Evolutionary conservation across 164 flowering plant species (phyloP).

Genomic region (Aristolochia contorta): DNA sequence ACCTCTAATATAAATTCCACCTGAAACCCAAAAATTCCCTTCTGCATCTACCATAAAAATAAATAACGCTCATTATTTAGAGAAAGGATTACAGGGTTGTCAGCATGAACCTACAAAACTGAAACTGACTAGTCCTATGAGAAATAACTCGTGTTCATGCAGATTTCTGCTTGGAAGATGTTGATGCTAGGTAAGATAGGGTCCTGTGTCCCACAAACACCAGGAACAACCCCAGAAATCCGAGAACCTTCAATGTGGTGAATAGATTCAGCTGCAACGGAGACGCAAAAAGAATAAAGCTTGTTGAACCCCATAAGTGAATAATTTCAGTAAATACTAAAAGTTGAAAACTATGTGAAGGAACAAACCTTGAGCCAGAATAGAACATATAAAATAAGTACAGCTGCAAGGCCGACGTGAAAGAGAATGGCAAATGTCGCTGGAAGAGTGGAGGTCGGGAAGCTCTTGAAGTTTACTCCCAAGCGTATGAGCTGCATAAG

Average conservation of each 20-base stretch:
- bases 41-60: too few species aligned
- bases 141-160: slow-evolving; percentile 24
- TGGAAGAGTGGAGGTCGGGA: slow-evolving; percentile 61
- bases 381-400: slow-evolving; percentile 59
- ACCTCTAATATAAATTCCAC: too few species aligned
- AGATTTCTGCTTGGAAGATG: slow-evolving; percentile 76
- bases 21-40: too few species aligned
- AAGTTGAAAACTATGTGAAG: neutral
- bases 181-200: slow-evolving; percentile 71
- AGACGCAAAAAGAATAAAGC: neutral
- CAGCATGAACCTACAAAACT: too few species aligned
- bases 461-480: slow-evolving; percentile 76
- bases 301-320: neutral
- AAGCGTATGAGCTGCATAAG: slow-evolving; percentile 50
- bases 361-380: slow-evolving; percentile 90
- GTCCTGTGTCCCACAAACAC: slow-evolving; percentile 78
- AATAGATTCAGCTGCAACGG: slow-evolving; percentile 76
- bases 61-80: too few species aligned
- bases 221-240: slow-evolving; percentile 64
- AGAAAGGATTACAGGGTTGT: too few species aligned
- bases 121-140: too few species aligned
- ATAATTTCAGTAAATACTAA: neutral
- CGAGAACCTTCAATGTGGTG: slow-evolving; percentile 71
- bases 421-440: slow-evolving; percentile 70
- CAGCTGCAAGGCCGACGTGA: slow-evolving; percentile 78